Percentiles rank a stretch among this genome's conserved stretches.
Conservation (phyloP, 129 eudicot genomes). For the Artemisia argyi region DNA sequence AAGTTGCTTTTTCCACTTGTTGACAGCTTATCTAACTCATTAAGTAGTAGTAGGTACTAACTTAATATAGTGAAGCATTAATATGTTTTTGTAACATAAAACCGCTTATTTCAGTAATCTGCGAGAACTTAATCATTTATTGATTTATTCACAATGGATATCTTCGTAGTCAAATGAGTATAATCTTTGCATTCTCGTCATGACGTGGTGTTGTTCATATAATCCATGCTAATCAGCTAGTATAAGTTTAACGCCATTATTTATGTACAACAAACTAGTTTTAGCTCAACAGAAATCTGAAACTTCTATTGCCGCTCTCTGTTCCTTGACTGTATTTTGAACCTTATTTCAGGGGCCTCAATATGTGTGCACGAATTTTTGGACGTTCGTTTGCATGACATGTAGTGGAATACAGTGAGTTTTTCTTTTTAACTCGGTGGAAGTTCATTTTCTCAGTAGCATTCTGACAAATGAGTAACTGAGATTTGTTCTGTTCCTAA, state of each 20-base stretch:
- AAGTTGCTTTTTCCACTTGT: conserved; percentile 24
- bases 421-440: not conserved
- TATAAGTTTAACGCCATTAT: not conserved
- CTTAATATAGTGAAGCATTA: not conserved
- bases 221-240: not conserved
- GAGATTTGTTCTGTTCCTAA: not conserved
- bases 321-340: conserved; percentile 3
- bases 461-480: too few species aligned
- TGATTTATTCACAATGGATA: not conserved
- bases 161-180: not conserved
- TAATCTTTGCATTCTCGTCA: not conserved
- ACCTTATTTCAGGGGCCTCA: conserved; percentile 79
- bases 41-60: not conserved
- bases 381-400: conserved; percentile 88
- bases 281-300: conserved; percentile 5
- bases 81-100: not conserved
- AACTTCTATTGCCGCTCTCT: not conserved
- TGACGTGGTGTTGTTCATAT: not conserved
- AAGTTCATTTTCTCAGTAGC: conserved; percentile 6
- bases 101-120: not conserved
- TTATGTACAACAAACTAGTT: not conserved
- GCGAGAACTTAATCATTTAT: not conserved
- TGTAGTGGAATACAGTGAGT: conserved; percentile 98
- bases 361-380: conserved; percentile 88
- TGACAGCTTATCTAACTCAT: conserved; percentile 7